Evolutionary conservation across 2,329 filamentous ascomycete species (phyloP).

Genomic region (Microascus cirrosus): DNA sequence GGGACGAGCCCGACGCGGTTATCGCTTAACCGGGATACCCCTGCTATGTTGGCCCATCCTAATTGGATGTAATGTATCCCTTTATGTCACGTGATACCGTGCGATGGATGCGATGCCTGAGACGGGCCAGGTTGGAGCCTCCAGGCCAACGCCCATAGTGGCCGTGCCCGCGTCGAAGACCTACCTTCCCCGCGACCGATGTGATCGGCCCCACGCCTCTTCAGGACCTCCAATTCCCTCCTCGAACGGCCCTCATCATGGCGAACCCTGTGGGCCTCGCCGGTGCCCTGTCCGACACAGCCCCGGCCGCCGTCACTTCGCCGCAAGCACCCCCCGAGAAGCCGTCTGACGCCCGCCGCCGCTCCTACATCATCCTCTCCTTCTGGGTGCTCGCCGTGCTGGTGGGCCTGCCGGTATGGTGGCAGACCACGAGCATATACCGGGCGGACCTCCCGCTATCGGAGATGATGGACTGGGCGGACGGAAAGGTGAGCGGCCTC

Average conservation of each 20-base stretch:
- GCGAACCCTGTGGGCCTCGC: background rate
- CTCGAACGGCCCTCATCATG: background rate
- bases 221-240: background rate
- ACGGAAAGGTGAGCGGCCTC: slow-evolving; percentile 57
- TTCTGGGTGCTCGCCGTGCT: slow-evolving; percentile 84
- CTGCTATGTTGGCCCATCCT: no score
- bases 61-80: no score
- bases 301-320: slow-evolving; percentile 6
- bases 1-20: no score
- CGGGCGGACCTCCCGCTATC: slow-evolving; percentile 72
- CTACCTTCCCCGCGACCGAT: background rate
- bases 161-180: background rate
- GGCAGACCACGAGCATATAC: slow-evolving; percentile 87
- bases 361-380: slow-evolving; percentile 66
- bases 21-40: no score
- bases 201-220: background rate
- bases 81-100: background rate
- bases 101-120: background rate
- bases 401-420: slow-evolving; percentile 89
- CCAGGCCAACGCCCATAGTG: background rate
- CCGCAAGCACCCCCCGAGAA: slow-evolving; percentile 65
- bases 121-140: background rate
- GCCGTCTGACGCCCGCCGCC: slow-evolving; percentile 53
- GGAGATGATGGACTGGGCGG: slow-evolving; percentile 84
- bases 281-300: slow-evolving; percentile 1